Conservation (phyloP, 2,329 filamentous ascomycete species). For the Trichoderma afroharzianum region DNA sequence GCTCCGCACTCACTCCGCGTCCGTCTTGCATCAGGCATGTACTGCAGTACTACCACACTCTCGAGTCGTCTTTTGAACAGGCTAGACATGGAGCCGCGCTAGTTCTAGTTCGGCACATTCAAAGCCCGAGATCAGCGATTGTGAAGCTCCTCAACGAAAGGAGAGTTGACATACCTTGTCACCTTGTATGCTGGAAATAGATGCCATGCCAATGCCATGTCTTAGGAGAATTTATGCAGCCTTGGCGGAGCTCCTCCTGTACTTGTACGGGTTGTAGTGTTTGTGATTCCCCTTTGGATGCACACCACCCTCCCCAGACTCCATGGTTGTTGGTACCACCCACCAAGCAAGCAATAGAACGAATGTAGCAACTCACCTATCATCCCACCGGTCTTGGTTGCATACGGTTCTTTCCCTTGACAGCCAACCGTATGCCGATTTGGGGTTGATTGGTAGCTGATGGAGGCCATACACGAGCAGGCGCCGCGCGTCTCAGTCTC, state of each 20-base stretch:
- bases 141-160: not conserved
- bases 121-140: constrained; percentile 1
- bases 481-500: not conserved
- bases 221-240: constrained; percentile 9
- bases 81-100: not conserved
- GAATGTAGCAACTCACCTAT: not conserved
- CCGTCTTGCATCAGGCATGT: not conserved
- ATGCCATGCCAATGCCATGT: not conserved
- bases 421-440: not conserved
- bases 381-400: not conserved
- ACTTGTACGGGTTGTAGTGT: not conserved
- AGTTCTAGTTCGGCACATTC: not conserved
- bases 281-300: not conserved
- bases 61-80: not conserved
- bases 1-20: not conserved
- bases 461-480: not conserved
- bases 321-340: not conserved
- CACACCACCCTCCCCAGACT: not conserved
- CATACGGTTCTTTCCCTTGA: not conserved
- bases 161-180: not conserved
- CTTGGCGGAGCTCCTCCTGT: not conserved
- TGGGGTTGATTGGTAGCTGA: not conserved
- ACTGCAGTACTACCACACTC: not conserved
- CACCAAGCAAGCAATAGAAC: not conserved
- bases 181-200: not conserved